Base-by-base conservation (phyloP, 257 asterid genomes). In the Solanum lycopersicoides region DNA sequence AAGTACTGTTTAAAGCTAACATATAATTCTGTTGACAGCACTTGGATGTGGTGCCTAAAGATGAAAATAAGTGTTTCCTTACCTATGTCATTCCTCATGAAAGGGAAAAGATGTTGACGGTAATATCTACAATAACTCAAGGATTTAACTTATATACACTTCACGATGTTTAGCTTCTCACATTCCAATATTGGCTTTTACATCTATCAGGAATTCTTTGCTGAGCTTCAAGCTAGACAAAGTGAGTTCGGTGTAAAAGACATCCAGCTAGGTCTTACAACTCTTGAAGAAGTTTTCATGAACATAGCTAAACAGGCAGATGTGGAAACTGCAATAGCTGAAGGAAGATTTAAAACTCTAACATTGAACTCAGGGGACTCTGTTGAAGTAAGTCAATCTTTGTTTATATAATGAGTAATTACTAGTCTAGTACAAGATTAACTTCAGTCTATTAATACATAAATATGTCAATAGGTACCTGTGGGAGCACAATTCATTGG, bases 61-160 rank as follows among this genome's bases (percentile, higher is more conserved):
- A 96, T 92, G 98, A 95, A 92, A 93, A 91, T 92, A 94, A 90
- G 91, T 91, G 93, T 23, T 92, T 92, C 89, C 91, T 95, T 88
- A 95, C 99, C 84, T 96, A 93, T 89, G 94, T 96, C 63, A 95
- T 96, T 91, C 98, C 98, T 84, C 99, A 94, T 86, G 94, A 90
- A 87, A 94, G 92, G 91, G 99, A 96, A 94, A 95, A 91, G 88
- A 92, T 94, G 83, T 84, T 96, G 89, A 91, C 89, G 96, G 99
- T 96, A 94, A 80, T 80, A 47, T 28, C 84, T 15, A 42, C 39
- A 77, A n/a, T 77, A n/a, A 42, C 83, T 77, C 35, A 44, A 76
- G 37, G 59, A 76, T 76, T 76, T 74, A 10, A 41, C 83, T 21
- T 75, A 41, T 23, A 75, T 12, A 75, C 45, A 16, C 79, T 41